Base-by-base conservation (phyloP, 139 green algal genomes). In the Chlorokybus atmophyticus region DNA sequence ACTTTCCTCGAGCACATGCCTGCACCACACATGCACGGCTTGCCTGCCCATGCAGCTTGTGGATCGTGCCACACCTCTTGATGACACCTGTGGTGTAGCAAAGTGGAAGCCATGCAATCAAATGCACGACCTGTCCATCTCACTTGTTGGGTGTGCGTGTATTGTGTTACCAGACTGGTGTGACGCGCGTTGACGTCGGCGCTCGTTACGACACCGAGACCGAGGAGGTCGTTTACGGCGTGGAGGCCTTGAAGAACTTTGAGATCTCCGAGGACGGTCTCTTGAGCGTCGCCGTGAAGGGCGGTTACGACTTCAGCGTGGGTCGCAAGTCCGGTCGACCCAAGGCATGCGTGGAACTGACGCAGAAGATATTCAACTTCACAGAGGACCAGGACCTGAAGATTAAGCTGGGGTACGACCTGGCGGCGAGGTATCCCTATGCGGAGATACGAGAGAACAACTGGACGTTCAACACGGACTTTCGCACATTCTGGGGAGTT, bases 351-450 rank as follows among this genome's bases (percentile, higher is more conserved):
- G 50, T 74, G 0, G 75, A 84, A 57, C 26, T 86, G n/a, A 76
- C 39, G 30, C 70, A 78, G 44, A 78, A 78, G 42, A 64, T 86
- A 31, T 84, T 83, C 56, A 83, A 84, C 55, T 82, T 86, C 63
- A 82, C 75, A 17, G 72, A 81, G 50, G 75, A 76, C 27, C 79
- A 86, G 53, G 79, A 86, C 49, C 58, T 86, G n/a, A 73, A 77
- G 55, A 5, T 82, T 2, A 62, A 60, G 29, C 30, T 84, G 10
- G 77, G 79, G 17, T 86, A 75, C 54, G 62, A 79, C 41, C n/a
- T 66, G 50, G 24, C 30, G 52, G 32, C 6, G 7, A 44, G 35
- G 35, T 31, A 42, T 56, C 6, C 21, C 27, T 85, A 81, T 53
- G 65, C 35, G 2, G 71, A 79, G 44, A 47, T 85, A 0, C 58